A percentile compares a stretch with the other conserved stretches of the same genome.
Evolutionary conservation across 164 flowering plant species (phyloP).

Genomic region (Magnolia sinica): DNA sequence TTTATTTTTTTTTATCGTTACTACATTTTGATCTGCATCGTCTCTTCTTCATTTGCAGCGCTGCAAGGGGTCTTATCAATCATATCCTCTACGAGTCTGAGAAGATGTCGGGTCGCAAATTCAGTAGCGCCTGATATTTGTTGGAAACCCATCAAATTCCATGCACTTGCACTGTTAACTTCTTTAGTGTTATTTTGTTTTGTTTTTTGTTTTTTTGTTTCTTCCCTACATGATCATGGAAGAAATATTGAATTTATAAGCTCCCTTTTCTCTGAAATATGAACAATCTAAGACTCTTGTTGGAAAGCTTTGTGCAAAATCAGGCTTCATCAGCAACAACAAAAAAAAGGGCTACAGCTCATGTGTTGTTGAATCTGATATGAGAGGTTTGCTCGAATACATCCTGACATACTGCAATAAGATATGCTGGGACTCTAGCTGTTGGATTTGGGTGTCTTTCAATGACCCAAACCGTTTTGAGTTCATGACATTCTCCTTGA

Average conservation of each 20-base stretch:
- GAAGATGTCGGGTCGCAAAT: constrained; percentile 82
- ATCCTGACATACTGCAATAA: no score
- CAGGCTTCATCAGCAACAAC: no score
- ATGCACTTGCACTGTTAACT: not conserved
- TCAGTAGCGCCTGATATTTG: constrained; percentile 41
- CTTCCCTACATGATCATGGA: not conserved
- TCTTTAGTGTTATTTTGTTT: not conserved
- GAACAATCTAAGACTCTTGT: not conserved
- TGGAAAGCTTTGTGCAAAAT: not conserved
- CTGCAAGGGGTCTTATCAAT: constrained; percentile 97
- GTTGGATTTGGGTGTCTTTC: no score
- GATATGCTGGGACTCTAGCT: no score
- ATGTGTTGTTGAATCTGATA: no score
- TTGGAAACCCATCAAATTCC: not conserved
- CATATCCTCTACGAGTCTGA: constrained; percentile 84
- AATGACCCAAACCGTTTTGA: no score
- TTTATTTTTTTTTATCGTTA: not conserved
- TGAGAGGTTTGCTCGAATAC: no score
- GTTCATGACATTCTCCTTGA: no score
- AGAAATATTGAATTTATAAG: not conserved
- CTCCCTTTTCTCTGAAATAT: not conserved
- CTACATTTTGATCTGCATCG: not conserved
- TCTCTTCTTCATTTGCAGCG: constrained; percentile 52
- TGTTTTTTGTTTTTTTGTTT: no score
- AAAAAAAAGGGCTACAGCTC: no score